Evolutionary conservation across 495 filamentous ascomycete species (phyloP).

Genomic region (Filosporella fistucella): DNA sequence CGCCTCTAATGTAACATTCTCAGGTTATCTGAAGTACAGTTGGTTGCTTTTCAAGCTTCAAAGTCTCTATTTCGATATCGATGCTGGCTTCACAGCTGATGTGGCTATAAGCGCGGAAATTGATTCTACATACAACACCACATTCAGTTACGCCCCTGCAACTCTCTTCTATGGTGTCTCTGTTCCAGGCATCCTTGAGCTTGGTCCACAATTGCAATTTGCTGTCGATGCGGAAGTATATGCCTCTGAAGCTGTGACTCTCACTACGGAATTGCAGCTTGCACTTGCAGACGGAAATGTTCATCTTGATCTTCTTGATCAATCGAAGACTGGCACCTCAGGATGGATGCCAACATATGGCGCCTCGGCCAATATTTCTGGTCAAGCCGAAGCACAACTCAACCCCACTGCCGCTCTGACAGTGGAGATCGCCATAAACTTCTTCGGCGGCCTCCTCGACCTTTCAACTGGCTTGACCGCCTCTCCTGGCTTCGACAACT

Average conservation of each 20-base stretch:
- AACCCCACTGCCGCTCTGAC: conserved; percentile 15
- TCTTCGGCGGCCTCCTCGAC: conserved; percentile 20
- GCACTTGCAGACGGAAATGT: conserved; percentile 25
- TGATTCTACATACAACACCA: conserved; percentile 18
- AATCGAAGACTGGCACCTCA: conserved; percentile 14
- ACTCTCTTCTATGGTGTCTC: conserved; percentile 19
- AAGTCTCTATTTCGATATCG: conserved; percentile 29
- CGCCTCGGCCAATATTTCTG: conserved; percentile 19
- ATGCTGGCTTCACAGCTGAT: conserved; percentile 23
- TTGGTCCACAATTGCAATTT: conserved; percentile 25
- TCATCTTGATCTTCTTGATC: conserved; percentile 26
- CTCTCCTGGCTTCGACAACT: conserved; percentile 17
- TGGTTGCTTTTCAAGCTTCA: conserved; percentile 19
- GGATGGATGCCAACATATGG: conserved; percentile 26
- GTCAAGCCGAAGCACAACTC: conserved; percentile 18
- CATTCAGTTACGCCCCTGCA: conserved; percentile 24
- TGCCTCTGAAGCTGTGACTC: conserved; percentile 18
- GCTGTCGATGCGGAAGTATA: conserved; percentile 24
- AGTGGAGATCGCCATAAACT: conserved; percentile 18
- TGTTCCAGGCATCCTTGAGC: conserved; percentile 24
- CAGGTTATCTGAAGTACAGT: conserved; percentile 27
- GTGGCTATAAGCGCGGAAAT: conserved; percentile 23
- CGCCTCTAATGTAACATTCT: conserved; percentile 23
- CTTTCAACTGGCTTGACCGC: conserved; percentile 21
- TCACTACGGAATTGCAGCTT: conserved; percentile 20